Base-by-base conservation (phyloP, 208 protist genomes). In the Wallacemonas collosoma region DNA sequence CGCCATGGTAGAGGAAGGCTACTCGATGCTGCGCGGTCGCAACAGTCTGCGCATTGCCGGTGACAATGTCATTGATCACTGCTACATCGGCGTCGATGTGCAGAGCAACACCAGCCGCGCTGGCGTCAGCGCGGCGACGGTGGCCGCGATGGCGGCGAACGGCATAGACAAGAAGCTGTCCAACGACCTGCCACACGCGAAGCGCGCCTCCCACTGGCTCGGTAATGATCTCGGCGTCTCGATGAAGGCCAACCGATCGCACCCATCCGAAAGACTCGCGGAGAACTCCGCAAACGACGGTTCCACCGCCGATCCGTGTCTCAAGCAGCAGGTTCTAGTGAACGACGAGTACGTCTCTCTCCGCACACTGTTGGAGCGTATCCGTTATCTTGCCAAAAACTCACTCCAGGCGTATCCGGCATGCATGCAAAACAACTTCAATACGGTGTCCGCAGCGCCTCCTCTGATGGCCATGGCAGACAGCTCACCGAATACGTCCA, bases 1-100 rank as follows among this genome's bases (percentile, higher is more conserved):
- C 39, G 87, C 79, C 26, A 68, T 95, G 57, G 80, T 88, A 1
- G 82, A 86, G 43, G 77, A 85, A 35, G 67, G 76, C 12, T 77
- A 74, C 41, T 66, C 71, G 7, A 82, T 76, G 68, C 6, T 63
- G 11, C 69, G 71, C 40, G 72, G 72, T 3, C 73, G 74, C 56
- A 62, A 80, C 66, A 82, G 73, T 57, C 73, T 95, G 36, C 71
- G 85, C 62, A 91, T 95, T 68, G 80, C 80, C 2, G 88, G 86
- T n/a, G 82, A 90, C 70, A 96, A 96, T 73, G 65, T 93, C 3
- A 76, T 96, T n/a, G 91, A 96, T 65, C 80, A 79, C 3, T 96
- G 91, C 76, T 71, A 71, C 73, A 83, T 96, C 50, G 91, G 91
- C 53, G 83, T 96, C 61, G 91, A 93, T 72, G 86, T 94, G 36